Evolutionary conservation across 129 eudicot genomes (phyloP), one percentile per base, ranked within the genome.

Genomic region (Mikania micrantha): DNA sequence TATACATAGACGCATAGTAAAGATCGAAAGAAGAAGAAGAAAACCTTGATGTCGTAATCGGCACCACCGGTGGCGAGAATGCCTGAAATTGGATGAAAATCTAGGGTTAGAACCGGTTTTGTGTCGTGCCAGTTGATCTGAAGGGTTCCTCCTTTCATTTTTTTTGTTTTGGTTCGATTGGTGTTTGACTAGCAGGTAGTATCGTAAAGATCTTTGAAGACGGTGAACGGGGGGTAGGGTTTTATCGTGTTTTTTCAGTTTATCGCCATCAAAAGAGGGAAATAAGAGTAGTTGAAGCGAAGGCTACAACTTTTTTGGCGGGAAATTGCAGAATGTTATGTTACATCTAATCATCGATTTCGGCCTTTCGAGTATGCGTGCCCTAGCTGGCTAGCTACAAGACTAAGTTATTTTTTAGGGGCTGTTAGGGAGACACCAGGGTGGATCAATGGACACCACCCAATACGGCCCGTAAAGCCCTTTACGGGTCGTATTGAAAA

Each of bases 71-170:
- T 94, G 53, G 95, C 97, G 38, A 94, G 88, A 25, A 81, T 44
- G 52, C 81, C 95, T 49, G 94, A 80, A 53, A 71, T 0, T 15
- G 97, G 97, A 65, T 94, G 95, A 27, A 94, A 89, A 81, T 94
- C 99, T 74, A 91, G 95, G 87, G 97, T 59, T 60, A 94, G 84
- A 25, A 94, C 99, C 3, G 99, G 97, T 75, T 87, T 90, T 0
- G 84, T 79, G 78, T 83, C 96, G 84, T 93, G 99, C 99, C 99
- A 93, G 70, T 84, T 86, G 79, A 93, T 93, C 83, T 93, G 99
- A 42, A 93, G 82, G 1, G 96, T 89, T 31, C 99, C 99, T 44
- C 96, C 95, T 66, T 75, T 90, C 96, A 90, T 90, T 47, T 9
- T 67, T 9, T 3, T 90, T 47, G 6, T 67, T 9, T 3, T 63